Conservation (phyloP, 2,329 filamentous ascomycete genomes). For the Botryotinia globosa region DNA sequence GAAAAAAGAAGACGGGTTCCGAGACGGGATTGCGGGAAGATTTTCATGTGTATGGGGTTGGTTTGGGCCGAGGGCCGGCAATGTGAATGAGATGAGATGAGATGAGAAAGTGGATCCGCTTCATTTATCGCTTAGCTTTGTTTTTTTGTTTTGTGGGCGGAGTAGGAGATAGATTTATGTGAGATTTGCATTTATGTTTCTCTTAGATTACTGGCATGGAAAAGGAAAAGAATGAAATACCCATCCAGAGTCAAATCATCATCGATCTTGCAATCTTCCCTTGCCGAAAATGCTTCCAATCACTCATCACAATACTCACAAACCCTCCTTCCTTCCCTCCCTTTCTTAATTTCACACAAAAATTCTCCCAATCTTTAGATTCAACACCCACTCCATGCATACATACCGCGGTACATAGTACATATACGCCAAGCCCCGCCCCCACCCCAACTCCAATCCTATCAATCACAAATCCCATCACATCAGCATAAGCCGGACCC, state of each 20-base stretch:
- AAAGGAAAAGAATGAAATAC: not conserved
- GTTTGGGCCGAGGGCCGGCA: not conserved
- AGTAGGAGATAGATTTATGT: not conserved
- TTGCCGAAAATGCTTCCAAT: not conserved
- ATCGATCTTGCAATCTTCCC: not conserved
- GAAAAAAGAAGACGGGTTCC: not conserved
- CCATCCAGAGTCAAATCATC: not conserved
- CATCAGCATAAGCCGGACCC: not conserved
- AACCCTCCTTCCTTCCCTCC: not conserved
- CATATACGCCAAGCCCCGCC: not conserved
- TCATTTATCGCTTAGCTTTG: not conserved
- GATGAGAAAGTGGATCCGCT: not conserved
- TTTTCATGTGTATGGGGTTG: not conserved
- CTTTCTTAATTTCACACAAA: not conserved
- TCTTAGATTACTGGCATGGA: not conserved
- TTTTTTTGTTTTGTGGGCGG: not conserved
- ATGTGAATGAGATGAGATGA: not conserved
- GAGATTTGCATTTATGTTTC: not conserved
- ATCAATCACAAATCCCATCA: not conserved
- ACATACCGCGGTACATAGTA: not conserved
- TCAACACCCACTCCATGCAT: not conserved
- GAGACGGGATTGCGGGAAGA: conserved; percentile 8
- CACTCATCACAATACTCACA: not conserved
- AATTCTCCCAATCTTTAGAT: not conserved
- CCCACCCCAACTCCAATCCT: not conserved